phyloP scores from a whole-genome alignment of 2,329 filamentous ascomycete genomes.

The Trichoderma sp. region DNA sequence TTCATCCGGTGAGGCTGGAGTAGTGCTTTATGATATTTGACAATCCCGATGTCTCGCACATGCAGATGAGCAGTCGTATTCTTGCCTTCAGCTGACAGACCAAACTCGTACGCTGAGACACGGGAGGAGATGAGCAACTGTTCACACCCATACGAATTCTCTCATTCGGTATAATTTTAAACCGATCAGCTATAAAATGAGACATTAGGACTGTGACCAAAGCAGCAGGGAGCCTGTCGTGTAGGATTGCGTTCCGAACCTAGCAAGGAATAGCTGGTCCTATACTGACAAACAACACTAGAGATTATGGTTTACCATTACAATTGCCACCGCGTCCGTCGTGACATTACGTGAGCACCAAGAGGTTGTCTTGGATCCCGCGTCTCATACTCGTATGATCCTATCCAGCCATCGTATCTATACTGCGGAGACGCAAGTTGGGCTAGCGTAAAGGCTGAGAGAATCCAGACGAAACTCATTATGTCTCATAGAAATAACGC shows the following conservation, averaged over 20 bases:
- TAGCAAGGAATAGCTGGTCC: background rate
- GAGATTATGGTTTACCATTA: background rate
- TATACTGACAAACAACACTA: background rate
- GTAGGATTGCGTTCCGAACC: background rate
- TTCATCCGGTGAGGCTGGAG: background rate
- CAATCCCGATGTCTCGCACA: background rate
- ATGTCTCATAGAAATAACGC: background rate
- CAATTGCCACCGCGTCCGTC: background rate
- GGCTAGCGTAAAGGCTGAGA: background rate
- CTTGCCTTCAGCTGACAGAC: background rate
- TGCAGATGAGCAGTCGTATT: background rate
- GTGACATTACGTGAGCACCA: background rate
- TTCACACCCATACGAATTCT: background rate
- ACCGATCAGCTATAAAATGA: background rate
- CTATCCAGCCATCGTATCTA: background rate
- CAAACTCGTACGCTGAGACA: background rate
- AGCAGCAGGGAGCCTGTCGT: background rate
- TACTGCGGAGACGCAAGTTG: no score
- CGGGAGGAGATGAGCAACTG: background rate
- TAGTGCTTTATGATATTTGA: background rate
- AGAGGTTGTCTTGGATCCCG: background rate
- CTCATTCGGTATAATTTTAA: background rate
- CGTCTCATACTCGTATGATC: background rate
- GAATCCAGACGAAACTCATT: background rate
- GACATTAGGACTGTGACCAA: background rate